phyloP scores from a whole-genome alignment of 352 stramenopile species.

The Paralagenidium karlingii region DNA sequence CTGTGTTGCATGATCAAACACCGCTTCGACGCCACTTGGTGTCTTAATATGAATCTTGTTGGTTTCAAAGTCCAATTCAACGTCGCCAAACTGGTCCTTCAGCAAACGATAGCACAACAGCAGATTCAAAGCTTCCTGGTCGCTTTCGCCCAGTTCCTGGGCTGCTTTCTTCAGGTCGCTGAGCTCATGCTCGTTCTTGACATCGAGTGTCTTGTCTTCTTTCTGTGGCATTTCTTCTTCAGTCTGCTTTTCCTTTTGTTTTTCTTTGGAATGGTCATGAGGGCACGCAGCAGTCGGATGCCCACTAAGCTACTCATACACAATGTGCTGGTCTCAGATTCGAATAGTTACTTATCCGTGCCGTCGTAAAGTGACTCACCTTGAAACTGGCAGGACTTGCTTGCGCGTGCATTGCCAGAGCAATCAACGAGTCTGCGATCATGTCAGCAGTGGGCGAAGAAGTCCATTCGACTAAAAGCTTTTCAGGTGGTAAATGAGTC shows the following conservation, averaged over 20 bases:
- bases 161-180: constrained; percentile 26
- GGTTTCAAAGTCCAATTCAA: constrained; percentile 77
- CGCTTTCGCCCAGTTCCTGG: constrained; percentile 39
- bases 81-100: constrained; percentile 79
- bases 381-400: constrained; percentile 76
- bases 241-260: constrained; percentile 6
- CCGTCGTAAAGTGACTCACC: too few species aligned
- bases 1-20: constrained; percentile 46
- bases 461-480: constrained; percentile 77
- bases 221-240: constrained; percentile 4
- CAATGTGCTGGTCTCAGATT: too few species aligned
- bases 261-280: constrained; percentile 38
- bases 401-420: constrained; percentile 90
- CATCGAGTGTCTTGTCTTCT: not conserved
- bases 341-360: constrained; percentile 7
- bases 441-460: constrained; percentile 91
- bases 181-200: constrained; percentile 3
- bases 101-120: constrained; percentile 72
- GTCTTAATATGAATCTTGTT: constrained; percentile 82
- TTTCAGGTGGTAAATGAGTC: constrained; percentile 18
- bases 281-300: constrained; percentile 62
- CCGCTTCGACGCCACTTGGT: constrained; percentile 47
- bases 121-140: constrained; percentile 77
- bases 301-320: constrained; percentile 7
- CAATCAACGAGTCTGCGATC: constrained; percentile 93